Evolutionary conservation across 2,329 filamentous ascomycete genomes (phyloP).

Genomic region (Fusarium sambucinum): DNA sequence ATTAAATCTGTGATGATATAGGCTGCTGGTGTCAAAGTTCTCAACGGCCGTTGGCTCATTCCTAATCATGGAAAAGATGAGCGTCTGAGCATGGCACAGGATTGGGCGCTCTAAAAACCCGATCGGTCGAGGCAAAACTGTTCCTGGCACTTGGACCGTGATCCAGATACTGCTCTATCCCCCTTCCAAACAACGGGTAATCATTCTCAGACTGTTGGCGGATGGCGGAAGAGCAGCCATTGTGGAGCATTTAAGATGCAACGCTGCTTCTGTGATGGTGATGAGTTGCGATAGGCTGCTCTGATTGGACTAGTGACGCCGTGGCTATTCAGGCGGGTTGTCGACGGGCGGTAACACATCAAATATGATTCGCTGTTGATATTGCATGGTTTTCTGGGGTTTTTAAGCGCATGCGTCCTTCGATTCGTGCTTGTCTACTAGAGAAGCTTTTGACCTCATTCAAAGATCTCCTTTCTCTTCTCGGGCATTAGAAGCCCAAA

Average conservation of each 20-base stretch:
- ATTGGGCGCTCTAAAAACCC: constrained; percentile 40
- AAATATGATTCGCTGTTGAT: constrained; percentile 37
- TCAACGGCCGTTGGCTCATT: constrained; percentile 41
- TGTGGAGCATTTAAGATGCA: constrained; percentile 38
- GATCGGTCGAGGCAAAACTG: constrained; percentile 29
- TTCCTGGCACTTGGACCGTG: constrained; percentile 40
- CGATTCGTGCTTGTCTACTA: constrained; percentile 25
- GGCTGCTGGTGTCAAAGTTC: constrained; percentile 22
- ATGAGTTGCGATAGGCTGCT: constrained; percentile 28
- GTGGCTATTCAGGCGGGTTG: constrained; percentile 32
- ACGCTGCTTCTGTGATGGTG: constrained; percentile 22
- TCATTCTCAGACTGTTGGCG: constrained; percentile 26
- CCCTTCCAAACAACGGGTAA: constrained; percentile 25
- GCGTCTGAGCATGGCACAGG: constrained; percentile 40
- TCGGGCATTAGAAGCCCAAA: constrained; percentile 26
- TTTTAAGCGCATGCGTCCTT: constrained; percentile 32
- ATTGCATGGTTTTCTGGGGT: constrained; percentile 14
- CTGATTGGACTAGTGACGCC: constrained; percentile 43
- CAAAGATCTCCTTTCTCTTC: constrained; percentile 23
- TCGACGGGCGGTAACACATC: constrained; percentile 44
- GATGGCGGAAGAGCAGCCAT: constrained; percentile 23
- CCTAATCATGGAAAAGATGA: constrained; percentile 39
- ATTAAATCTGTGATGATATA: constrained; percentile 39
- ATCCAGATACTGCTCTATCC: constrained; percentile 17
- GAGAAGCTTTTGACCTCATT: constrained; percentile 22